Conservation (phyloP, 2,329 filamentous ascomycete species). For the Botryotinia narcissicola region DNA sequence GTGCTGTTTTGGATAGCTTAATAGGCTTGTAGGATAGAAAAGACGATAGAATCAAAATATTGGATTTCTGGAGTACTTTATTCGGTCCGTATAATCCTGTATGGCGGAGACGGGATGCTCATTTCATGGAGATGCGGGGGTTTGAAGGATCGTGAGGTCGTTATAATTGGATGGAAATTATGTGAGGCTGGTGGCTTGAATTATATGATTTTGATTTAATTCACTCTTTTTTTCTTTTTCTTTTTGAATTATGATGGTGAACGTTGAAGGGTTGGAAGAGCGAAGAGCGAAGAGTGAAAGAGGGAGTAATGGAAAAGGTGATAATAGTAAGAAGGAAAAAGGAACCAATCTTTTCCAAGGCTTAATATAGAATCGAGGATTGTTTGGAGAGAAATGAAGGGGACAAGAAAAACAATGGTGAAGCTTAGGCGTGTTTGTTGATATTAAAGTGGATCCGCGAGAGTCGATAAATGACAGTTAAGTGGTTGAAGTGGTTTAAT, state of each 20-base stretch:
- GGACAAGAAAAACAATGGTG: constrained; percentile 2
- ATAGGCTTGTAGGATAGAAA: neutral
- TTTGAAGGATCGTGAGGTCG: neutral
- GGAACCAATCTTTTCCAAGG: neutral
- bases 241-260: neutral
- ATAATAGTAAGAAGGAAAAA: neutral
- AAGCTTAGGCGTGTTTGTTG: neutral
- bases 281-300: neutral
- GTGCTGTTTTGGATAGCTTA: neutral
- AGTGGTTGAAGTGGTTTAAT: neutral
- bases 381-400: constrained; percentile 1
- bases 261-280: neutral
- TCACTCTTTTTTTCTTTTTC: neutral
- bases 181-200: neutral
- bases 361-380: neutral
- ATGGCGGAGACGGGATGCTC: constrained; percentile 21
- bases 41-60: constrained; percentile 4
- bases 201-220: neutral
- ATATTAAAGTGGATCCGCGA: neutral
- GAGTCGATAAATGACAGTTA: neutral
- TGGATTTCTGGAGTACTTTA: constrained; percentile 15
- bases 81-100: constrained; percentile 21
- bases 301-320: neutral
- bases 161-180: neutral
- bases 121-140: constrained; percentile 22